phyloP scores from a whole-genome alignment of 2,329 filamentous ascomycete genomes.

The Beauveria brongniartii region DNA sequence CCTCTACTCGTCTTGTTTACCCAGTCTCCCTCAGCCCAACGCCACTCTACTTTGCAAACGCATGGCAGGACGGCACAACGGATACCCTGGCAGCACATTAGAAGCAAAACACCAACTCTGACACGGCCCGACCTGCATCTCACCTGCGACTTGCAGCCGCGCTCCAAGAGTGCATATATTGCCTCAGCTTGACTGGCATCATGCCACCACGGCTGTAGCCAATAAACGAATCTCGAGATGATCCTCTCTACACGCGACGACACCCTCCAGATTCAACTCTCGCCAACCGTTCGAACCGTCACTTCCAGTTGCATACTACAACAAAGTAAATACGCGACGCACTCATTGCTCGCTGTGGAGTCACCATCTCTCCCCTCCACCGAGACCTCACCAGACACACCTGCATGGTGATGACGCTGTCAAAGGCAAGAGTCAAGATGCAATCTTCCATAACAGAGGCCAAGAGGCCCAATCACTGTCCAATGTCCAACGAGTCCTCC shows the following conservation, averaged over 20 bases:
- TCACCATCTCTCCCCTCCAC: not conserved
- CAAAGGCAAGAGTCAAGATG: not conserved
- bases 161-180: conserved; percentile 1
- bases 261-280: not conserved
- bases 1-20: not conserved
- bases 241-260: not conserved
- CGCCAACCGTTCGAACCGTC: not conserved
- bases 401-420: not conserved
- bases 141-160: conserved; percentile 5
- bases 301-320: not conserved
- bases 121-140: conserved; percentile 1
- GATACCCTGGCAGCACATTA: not conserved
- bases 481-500: too few relatives aligned
- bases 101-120: not conserved
- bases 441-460: not conserved
- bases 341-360: not conserved
- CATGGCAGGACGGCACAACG: not conserved
- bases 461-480: not conserved
- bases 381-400: not conserved
- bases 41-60: not conserved
- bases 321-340: not conserved
- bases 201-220: not conserved
- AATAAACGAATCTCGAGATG: not conserved
- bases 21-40: not conserved
- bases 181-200: not conserved